phyloP scores from a whole-genome alignment of 140 eudicot genomes.

The Oenanthe javanica region DNA sequence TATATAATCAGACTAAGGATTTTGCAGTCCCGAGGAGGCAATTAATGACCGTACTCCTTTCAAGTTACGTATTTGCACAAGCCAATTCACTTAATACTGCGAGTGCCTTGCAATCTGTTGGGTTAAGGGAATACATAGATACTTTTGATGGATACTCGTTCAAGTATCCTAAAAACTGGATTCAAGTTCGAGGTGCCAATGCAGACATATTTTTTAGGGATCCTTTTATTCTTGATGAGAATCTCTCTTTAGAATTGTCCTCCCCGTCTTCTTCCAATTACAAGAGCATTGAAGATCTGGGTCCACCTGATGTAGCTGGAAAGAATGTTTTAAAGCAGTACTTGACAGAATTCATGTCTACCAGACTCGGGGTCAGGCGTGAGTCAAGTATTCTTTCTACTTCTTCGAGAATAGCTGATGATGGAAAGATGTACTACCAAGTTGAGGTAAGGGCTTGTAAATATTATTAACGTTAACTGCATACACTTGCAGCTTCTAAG shows the following conservation, averaged over 20 bases:
- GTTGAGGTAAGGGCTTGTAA: slow-evolving; percentile 52
- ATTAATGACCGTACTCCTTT: slow-evolving; percentile 41
- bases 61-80: slow-evolving; percentile 43
- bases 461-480: background rate
- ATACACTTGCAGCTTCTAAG: background rate
- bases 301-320: slow-evolving; percentile 86
- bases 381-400: slow-evolving; percentile 76
- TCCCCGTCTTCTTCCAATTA: slow-evolving; percentile 89
- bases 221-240: slow-evolving; percentile 83
- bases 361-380: slow-evolving; percentile 89
- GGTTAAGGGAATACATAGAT: slow-evolving; percentile 70
- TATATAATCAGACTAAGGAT: slow-evolving; percentile 78
- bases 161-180: slow-evolving; percentile 83
- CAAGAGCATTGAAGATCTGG: slow-evolving; percentile 77
- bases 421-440: slow-evolving; percentile 83
- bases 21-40: slow-evolving; percentile 88
- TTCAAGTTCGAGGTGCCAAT: slow-evolving; percentile 92
- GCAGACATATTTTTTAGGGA: slow-evolving; percentile 97
- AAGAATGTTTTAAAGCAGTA: slow-evolving; percentile 67
- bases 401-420: slow-evolving; percentile 70
- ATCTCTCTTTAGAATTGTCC: slow-evolving; percentile 72
- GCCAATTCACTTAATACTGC: slow-evolving; percentile 24
- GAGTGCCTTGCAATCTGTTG: slow-evolving; percentile 52
- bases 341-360: slow-evolving; percentile 95
- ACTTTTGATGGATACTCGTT: slow-evolving; percentile 87